These are phyloP conservation scores for Phytophthora colocasiae DNA, from an alignment of 352 stramenopile genomes.

Conservation along the genomic window DNA sequence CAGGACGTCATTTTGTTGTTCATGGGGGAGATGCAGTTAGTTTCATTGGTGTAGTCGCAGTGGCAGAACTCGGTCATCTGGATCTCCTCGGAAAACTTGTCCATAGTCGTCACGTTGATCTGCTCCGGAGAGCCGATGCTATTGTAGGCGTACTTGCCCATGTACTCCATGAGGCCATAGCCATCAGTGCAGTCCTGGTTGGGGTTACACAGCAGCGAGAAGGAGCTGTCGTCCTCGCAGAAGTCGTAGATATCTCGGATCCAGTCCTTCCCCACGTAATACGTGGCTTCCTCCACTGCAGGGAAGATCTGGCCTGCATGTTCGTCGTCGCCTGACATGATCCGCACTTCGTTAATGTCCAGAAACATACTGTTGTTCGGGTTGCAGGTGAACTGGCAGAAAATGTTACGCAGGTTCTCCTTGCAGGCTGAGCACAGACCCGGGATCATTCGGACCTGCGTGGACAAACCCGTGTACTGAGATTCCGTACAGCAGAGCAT, in stretches of 20 bases:
- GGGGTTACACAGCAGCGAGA: slow-evolving; percentile 63
- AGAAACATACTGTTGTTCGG: slow-evolving; percentile 74
- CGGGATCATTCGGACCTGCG: slow-evolving; percentile 67
- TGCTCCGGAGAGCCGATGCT: slow-evolving; percentile 65
- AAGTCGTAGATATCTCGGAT: slow-evolving; percentile 75
- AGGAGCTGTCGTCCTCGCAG: slow-evolving; percentile 62
- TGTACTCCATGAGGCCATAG: slow-evolving; percentile 61
- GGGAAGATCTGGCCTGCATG: slow-evolving; percentile 50
- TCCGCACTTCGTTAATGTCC: slow-evolving; percentile 58
- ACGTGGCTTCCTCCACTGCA: slow-evolving; percentile 61
- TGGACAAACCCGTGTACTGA: slow-evolving; percentile 60
- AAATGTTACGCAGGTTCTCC: slow-evolving; percentile 70
- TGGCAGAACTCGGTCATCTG: slow-evolving; percentile 52
- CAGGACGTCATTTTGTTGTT: slow-evolving; percentile 57
- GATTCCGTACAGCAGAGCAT: slow-evolving; percentile 71
- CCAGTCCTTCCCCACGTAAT: slow-evolving; percentile 69
- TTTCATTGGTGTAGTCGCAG: slow-evolving; percentile 46
- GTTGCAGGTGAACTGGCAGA: slow-evolving; percentile 70
- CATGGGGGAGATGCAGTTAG: slow-evolving; percentile 56
- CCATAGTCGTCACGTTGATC: slow-evolving; percentile 67
- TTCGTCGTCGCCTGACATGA: slow-evolving; percentile 53
- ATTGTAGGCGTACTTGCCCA: slow-evolving; percentile 71
- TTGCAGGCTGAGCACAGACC: slow-evolving; percentile 67
- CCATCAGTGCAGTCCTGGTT: slow-evolving; percentile 62
- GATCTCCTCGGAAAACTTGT: slow-evolving; percentile 22